Evolutionary conservation across 2,329 filamentous ascomycete genomes (phyloP), one percentile per base, ranked within the genome.

Genomic region (Mariannaea sp.): DNA sequence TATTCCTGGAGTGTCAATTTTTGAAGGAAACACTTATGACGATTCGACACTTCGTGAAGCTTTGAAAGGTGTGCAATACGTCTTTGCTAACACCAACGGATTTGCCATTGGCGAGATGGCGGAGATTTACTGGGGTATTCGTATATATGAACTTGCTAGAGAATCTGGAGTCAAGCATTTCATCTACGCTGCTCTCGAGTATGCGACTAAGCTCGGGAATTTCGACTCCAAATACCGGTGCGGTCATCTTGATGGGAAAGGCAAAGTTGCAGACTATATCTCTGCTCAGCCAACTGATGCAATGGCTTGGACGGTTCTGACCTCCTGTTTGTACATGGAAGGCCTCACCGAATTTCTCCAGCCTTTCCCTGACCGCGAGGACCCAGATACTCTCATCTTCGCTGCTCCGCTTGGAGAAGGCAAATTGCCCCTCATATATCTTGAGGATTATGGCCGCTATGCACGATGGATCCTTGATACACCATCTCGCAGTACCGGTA

Each of bases 21-120:
- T 57, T 6, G 22, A 56, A 7, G 54, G 53, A 2, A 38, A 57
- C 7, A 42, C 41, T 7, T 56, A 59, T 29, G 46, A 59, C 10
- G 54, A 59, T 2, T 42, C 47, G 13, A 41, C 42, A 9, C 50
- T 59, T 3, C 5, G 36, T 4, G 14, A 33, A 1, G 46, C 46
- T 5, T 57, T 57, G 7, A 14, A 57, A 14, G 56, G 33, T 12
- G 44, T 59, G 1, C 9, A 59, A 14, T 36, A 19, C 2, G 42
- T 32, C 6, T 59, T 35, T 16, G 56, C 55, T 16, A 59, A 59
- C 29, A 59, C 56, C 9, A 57, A 59, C 30, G 56, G 56, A 1
- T 59, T 59, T 9, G 54, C 56, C 1, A 33, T 59, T 2, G 54
- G 56, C 1, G 54, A 59, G n/a, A 59, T 57, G 50, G 42, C 33